Evolutionary conservation across 1,284 basidiomycete species (phyloP).

Genomic region (Schizopora paradoxa): DNA sequence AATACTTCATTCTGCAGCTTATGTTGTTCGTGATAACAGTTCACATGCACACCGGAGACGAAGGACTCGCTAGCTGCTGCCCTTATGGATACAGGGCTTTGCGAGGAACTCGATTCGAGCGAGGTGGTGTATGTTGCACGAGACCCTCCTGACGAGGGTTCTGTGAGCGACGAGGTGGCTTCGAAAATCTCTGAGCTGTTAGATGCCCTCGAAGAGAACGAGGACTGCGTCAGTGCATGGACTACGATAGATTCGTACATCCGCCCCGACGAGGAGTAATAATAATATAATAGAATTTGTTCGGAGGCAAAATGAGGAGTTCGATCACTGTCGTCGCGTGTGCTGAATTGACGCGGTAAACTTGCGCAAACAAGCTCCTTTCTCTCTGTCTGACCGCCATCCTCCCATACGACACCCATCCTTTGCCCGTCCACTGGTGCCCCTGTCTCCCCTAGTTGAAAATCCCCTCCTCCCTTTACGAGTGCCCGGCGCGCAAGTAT

Average conservation of each 20-base stretch:
- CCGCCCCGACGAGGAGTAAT: conserved; percentile 7
- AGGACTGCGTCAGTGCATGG: conserved; percentile 61
- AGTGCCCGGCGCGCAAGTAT: conserved; percentile 59
- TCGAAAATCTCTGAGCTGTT: conserved; percentile 43
- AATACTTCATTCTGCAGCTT: too few species aligned
- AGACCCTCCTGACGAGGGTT: conserved; percentile 39
- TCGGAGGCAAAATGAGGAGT: conserved; percentile 4
- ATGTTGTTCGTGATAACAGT: too few species aligned
- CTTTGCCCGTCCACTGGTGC: neutral
- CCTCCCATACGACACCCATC: neutral
- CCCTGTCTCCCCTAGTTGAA: too few species aligned
- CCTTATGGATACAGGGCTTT: conserved; percentile 6
- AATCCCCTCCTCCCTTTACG: conserved; percentile 31
- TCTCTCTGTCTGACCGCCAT: conserved; percentile 8
- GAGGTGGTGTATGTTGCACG: conserved; percentile 46
- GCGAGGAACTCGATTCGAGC: conserved; percentile 39
- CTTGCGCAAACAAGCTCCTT: conserved; percentile 5
- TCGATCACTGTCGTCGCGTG: neutral
- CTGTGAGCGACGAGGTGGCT: conserved; percentile 35
- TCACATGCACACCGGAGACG: conserved; percentile 46
- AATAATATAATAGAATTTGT: neutral
- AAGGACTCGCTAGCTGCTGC: conserved; percentile 52
- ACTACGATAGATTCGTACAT: conserved; percentile 29
- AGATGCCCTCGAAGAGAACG: conserved; percentile 53
- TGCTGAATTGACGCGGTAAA: neutral